Evolutionary conservation across 2,329 filamentous ascomycete genomes (phyloP).

Genomic region (Aureobasidium sp.): DNA sequence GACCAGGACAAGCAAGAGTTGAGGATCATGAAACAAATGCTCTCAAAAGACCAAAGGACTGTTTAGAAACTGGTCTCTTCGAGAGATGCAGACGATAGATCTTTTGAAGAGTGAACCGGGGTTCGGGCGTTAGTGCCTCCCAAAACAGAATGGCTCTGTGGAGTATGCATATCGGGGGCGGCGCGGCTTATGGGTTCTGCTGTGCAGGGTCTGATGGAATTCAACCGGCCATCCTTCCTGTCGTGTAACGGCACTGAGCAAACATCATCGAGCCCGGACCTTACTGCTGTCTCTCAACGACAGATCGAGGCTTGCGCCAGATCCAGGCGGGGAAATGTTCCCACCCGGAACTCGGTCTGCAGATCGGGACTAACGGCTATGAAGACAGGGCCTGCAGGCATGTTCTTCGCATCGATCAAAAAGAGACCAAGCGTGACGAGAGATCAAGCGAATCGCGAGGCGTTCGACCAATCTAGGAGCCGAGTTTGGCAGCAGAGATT

Average conservation of each 20-base stretch:
- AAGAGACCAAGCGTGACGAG: constrained; percentile 1
- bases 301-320: constrained; percentile 7
- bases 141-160: constrained; percentile 2
- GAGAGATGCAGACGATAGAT: constrained; percentile 7
- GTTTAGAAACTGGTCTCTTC: neutral
- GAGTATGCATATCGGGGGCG: constrained; percentile 1
- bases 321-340: constrained; percentile 4
- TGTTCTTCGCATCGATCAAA: neutral
- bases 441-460: neutral
- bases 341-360: neutral
- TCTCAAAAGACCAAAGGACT: neutral
- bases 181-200: constrained; percentile 3
- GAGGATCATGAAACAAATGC: neutral
- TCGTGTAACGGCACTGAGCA: neutral
- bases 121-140: neutral
- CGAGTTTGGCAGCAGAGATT: neutral
- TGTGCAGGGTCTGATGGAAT: neutral
- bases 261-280: neutral
- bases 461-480: neutral
- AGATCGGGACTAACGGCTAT: constrained; percentile 5
- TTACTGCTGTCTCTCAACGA: constrained; percentile 3
- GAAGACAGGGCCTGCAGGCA: neutral
- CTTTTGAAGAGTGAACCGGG: neutral
- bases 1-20: neutral
- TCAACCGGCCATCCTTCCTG: neutral